Base-by-base conservation (phyloP, 2,329 filamentous ascomycete genomes). In the Periconia sp. region DNA sequence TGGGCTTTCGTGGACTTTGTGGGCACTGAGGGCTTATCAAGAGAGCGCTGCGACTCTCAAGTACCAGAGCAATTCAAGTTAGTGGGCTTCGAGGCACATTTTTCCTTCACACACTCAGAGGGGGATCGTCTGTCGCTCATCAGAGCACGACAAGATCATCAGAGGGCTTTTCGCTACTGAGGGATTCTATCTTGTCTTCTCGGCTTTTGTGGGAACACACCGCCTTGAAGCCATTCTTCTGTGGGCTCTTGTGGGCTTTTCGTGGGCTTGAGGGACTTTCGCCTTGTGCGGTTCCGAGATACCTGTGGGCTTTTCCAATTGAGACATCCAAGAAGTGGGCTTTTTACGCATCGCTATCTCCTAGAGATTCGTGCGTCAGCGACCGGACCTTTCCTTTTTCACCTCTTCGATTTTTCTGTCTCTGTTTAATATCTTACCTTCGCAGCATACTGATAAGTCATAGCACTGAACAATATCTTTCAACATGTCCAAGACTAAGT, bases 171-270 rank as follows among this genome's bases (percentile, higher is more conserved):
- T 60, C 55, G 63, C 62, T 65, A 66, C 62, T 69, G 68, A 69
- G 66, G 68, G 63, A 66, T 66, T 65, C 59, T 55, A 56, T 68
- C 54, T 70, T 68, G 68, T 65, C 59, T 70, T 72, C 72, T 73
- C 66, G 74, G 75, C 73, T 50, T 65, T 74, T 78, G 76, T 77
- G 76, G 76, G 75, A 77, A 78, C 76, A 76, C 76, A 51, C 46
- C 54, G 74, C 75, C 76, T 73, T 68, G 72, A 70, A 63, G 54
- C 52, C 55, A 59, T 68, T 66, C 64, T 63, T 68, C 67, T 72
- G 73, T 74, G 73, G 72, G 73, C 73, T 67, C 63, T 69, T 68
- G 67, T 69, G 68, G 71, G 72, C 68, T 70, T 69, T 67, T 61
- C 61, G 69, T 70, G 71, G 69, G 69, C 69, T 71, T 69, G 69